Evolutionary conservation across 75 land plant genomes (phyloP).

Genomic region (Ceratopteris richardii): DNA sequence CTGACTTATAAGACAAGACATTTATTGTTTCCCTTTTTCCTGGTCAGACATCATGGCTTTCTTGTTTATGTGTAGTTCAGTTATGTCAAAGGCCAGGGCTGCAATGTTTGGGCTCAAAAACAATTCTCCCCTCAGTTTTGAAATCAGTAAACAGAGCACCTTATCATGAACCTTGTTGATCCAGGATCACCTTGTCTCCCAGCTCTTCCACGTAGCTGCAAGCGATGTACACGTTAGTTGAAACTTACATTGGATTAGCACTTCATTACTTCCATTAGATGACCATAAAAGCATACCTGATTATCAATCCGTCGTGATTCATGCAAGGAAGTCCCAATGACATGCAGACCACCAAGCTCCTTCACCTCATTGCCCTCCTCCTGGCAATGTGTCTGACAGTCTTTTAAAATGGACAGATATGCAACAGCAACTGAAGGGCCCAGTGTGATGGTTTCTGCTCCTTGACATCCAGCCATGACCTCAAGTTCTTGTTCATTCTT

Average conservation of each 20-base stretch:
- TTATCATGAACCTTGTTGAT: slow-evolving; percentile 97
- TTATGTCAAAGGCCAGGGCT: no score
- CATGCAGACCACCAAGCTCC: slow-evolving; percentile 93
- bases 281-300: slow-evolving; percentile 38
- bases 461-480: slow-evolving; percentile 14
- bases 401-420: slow-evolving; percentile 65
- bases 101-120: no score
- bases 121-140: no score
- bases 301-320: slow-evolving; percentile 98
- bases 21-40: no score
- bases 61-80: no score
- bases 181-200: slow-evolving; percentile 99
- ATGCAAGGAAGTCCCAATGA: slow-evolving; percentile 94
- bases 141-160: slow-evolving; percentile 43
- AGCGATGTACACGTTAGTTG: not conserved
- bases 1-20: no score
- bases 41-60: no score
- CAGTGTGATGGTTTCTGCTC: slow-evolving; percentile 52
- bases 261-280: no score
- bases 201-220: slow-evolving; percentile 95
- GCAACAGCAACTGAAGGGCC: slow-evolving; percentile 76
- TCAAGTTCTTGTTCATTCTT: slow-evolving; percentile 38
- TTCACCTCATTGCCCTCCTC: slow-evolving; percentile 86
- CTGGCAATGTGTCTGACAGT: slow-evolving; percentile 70
- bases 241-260: not conserved